Percentiles rank a stretch among this genome's conserved stretches.
phyloP scores from a whole-genome alignment of 257 asterid genomes.

The Petrea volubilis region DNA sequence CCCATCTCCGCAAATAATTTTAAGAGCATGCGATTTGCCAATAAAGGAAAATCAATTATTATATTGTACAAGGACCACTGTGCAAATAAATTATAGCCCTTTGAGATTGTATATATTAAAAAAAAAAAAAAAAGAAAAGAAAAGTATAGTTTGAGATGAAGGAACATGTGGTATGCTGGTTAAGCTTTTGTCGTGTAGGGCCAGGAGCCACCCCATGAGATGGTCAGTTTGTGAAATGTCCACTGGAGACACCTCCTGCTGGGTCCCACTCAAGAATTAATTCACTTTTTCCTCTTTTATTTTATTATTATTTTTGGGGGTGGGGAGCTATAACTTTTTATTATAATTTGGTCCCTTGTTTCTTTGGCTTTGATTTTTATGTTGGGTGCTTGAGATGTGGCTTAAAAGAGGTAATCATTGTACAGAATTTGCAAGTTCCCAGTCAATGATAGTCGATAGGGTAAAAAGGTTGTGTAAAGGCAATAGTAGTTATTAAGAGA shows the following conservation, averaged over 20 bases:
- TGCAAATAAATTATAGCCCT: neutral
- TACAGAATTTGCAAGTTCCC: neutral
- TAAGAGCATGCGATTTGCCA: neutral
- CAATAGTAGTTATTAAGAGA: conserved; percentile 14
- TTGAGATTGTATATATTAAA: neutral
- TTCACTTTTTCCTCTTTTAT: neutral
- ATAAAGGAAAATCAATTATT: neutral
- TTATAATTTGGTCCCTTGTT: no score
- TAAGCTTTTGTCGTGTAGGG: conserved; percentile 58
- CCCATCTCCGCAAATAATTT: neutral
- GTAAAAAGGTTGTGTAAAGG: conserved; percentile 29
- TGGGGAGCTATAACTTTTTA: no score
- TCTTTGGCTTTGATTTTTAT: no score
- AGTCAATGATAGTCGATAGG: neutral
- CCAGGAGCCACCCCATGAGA: conserved; percentile 45
- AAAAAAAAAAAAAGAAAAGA: neutral
- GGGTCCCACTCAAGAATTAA: conserved; percentile 25
- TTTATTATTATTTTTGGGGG: no score
- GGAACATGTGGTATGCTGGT: conserved; percentile 79
- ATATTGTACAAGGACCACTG: neutral
- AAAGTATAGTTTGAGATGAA: conserved; percentile 47
- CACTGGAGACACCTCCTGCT: conserved; percentile 35
- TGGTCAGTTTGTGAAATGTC: conserved; percentile 54
- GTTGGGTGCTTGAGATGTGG: neutral
- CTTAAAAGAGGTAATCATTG: conserved; percentile 25